A percentile compares a stretch with the other conserved stretches of the same genome.
Evolutionary conservation across 148 eudicot species (phyloP).

Genomic region (Chenopodium album): DNA sequence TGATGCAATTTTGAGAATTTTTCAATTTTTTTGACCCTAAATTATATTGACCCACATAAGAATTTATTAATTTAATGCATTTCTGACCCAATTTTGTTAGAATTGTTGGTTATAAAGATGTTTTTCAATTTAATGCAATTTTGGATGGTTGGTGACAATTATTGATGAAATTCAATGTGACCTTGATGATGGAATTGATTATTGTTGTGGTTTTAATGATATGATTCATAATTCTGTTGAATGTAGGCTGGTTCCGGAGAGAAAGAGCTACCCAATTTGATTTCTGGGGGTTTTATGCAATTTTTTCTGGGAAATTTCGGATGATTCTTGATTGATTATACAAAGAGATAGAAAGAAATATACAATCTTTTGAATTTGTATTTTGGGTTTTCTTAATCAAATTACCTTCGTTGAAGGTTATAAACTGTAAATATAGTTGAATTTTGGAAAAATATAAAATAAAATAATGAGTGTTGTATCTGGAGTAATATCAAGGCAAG

Average conservation of each 20-base stretch:
- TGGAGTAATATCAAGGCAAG: slow-evolving; percentile 86
- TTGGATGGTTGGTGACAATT: neutral
- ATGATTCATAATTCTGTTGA: neutral
- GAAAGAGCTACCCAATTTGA: slow-evolving; percentile 26
- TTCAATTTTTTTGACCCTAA: too few species aligned
- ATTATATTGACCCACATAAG: neutral
- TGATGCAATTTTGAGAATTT: neutral
- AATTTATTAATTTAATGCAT: too few species aligned
- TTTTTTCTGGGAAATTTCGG: slow-evolving; percentile 23
- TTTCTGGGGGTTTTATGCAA: slow-evolving; percentile 19
- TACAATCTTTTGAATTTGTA: neutral
- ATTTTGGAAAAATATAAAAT: slow-evolving; percentile 9
- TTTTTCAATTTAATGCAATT: neutral
- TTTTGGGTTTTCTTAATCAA: neutral
- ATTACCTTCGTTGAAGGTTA: slow-evolving; percentile 11
- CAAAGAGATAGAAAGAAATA: slow-evolving; percentile 40
- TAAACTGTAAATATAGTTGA: slow-evolving; percentile 14
- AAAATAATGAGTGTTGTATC: slow-evolving; percentile 62
- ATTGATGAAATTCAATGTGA: slow-evolving; percentile 5
- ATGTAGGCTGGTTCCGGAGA: slow-evolving; percentile 63
- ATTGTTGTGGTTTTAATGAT: neutral
- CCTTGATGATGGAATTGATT: slow-evolving; percentile 10
- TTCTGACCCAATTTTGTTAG: neutral
- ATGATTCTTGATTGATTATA: slow-evolving; percentile 16
- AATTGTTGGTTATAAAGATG: too few species aligned